Conservation (phyloP, 345 rosid genomes). For the Ailanthus altissimus region DNA sequence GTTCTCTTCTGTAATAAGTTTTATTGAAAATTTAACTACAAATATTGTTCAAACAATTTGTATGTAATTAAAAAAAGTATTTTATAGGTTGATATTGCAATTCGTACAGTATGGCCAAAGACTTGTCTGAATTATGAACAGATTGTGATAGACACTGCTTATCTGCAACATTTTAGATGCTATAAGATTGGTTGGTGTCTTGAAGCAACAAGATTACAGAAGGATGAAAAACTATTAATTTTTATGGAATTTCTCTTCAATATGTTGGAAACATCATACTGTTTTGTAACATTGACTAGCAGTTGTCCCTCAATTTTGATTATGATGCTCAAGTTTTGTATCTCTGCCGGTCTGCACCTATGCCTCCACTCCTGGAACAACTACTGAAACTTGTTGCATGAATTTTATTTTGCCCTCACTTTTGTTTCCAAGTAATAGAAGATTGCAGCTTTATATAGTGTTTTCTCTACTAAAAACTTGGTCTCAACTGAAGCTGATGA, state of each 20-base stretch:
- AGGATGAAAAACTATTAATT: neutral
- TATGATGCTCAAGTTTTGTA: neutral
- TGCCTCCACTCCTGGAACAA: neutral
- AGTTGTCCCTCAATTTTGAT: neutral
- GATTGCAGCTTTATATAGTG: neutral
- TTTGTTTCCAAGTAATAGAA: neutral
- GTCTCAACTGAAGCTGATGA: neutral
- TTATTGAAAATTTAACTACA: neutral
- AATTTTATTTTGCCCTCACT: neutral
- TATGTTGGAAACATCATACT: neutral
- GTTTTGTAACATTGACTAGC: neutral
- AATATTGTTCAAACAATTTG: neutral
- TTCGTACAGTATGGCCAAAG: neutral
- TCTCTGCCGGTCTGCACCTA: neutral
- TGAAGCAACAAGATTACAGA: neutral
- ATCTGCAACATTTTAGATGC: conserved; percentile 7
- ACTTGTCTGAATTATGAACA: neutral
- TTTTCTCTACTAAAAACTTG: neutral
- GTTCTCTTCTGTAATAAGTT: neutral
- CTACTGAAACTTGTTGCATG: neutral
- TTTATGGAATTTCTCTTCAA: neutral
- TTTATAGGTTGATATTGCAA: neutral
- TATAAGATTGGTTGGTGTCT: neutral
- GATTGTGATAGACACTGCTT: neutral
- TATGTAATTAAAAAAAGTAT: too few species aligned